phyloP scores from a whole-genome alignment of 148 eudicot genomes.

The Agrostemma githago region DNA sequence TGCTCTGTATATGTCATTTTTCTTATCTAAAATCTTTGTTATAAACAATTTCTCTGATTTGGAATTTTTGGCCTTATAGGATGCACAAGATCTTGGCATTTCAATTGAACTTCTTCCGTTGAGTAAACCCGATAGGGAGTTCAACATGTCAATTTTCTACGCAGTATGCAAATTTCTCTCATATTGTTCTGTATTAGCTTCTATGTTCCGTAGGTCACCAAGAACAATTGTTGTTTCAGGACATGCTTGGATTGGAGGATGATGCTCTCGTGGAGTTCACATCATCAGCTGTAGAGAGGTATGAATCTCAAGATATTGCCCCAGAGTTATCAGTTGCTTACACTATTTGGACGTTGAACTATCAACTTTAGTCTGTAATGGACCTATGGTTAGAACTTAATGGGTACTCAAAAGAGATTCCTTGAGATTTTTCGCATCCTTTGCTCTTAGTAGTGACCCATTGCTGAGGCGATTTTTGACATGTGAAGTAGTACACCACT shows the following conservation, averaged over 20 bases:
- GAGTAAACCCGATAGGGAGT: constrained; percentile 55
- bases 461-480: neutral
- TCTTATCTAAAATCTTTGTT: neutral
- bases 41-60: neutral
- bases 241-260: constrained; percentile 82
- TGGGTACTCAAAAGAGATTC: neutral
- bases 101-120: constrained; percentile 85
- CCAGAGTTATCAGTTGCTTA: neutral
- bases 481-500: neutral
- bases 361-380: neutral
- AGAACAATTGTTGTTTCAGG: constrained; percentile 39
- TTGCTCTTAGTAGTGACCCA: neutral
- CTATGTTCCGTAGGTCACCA: constrained; percentile 9
- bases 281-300: constrained; percentile 75
- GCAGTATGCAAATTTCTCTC: constrained; percentile 41
- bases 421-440: neutral
- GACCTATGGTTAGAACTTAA: neutral
- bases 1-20: neutral
- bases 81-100: constrained; percentile 97
- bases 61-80: constrained; percentile 39
- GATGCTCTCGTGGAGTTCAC: constrained; percentile 57
- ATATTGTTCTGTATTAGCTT: constrained; percentile 10
- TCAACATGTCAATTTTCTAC: constrained; percentile 69
- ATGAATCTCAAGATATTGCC: constrained; percentile 14
- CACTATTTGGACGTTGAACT: neutral